Conservation (phyloP, 2,329 filamentous ascomycete species). For the Zymoseptoria tritici region DNA sequence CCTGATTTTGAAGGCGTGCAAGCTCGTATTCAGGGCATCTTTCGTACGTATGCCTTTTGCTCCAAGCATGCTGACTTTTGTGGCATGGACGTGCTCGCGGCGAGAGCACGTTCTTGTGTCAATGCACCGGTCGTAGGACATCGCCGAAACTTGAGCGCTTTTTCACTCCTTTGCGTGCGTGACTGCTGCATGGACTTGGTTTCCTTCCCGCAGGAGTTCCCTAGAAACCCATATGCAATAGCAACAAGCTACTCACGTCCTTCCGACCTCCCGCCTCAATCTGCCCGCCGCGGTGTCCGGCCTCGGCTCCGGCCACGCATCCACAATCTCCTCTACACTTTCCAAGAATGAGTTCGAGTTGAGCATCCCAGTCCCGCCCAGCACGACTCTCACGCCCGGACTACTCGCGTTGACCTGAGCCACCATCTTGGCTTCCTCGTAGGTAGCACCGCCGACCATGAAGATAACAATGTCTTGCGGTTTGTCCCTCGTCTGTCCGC, state of each 20-base stretch:
- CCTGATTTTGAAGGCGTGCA: not conserved
- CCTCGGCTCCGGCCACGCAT: slow-evolving; percentile 69
- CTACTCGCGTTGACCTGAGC: slow-evolving; percentile 89
- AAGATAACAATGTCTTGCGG: slow-evolving; percentile 95
- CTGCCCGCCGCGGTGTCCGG: slow-evolving; percentile 54
- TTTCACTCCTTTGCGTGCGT: too few species aligned
- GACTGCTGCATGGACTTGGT: not conserved
- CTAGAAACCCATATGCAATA: not conserved
- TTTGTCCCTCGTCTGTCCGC: slow-evolving; percentile 81
- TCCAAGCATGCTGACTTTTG: too few species aligned
- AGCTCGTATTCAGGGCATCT: not conserved
- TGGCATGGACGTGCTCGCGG: not conserved
- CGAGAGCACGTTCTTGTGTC: not conserved
- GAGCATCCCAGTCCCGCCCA: slow-evolving; percentile 81
- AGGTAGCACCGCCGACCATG: slow-evolving; percentile 86
- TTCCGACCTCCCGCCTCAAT: slow-evolving; percentile 53
- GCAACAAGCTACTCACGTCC: slow-evolving; percentile 21
- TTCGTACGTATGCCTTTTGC: not conserved
- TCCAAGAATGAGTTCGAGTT: slow-evolving; percentile 84
- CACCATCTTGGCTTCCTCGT: slow-evolving; percentile 94
- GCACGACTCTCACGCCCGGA: slow-evolving; percentile 78
- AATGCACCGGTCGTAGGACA: not conserved
- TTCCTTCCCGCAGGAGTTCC: not conserved
- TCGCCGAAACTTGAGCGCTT: not conserved
- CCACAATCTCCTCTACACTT: slow-evolving; percentile 83